phyloP scores from a whole-genome alignment of 2,329 filamentous ascomycete genomes.

The Calonectria crousiana region DNA sequence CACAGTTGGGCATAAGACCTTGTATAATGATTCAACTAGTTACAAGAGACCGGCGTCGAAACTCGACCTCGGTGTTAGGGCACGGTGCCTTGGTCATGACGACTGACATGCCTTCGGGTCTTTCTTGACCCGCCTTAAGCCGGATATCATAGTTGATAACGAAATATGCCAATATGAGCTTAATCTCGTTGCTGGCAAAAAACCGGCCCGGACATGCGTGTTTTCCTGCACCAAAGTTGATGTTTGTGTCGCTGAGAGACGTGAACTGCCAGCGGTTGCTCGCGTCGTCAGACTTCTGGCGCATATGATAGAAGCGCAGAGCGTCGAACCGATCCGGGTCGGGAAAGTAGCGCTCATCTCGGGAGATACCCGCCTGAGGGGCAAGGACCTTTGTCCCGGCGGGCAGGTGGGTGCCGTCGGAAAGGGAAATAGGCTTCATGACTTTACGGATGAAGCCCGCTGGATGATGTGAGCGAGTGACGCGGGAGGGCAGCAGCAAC shows the following conservation, averaged over 20 bases:
- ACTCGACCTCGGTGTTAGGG: slow-evolving; percentile 56
- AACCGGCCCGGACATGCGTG: slow-evolving; percentile 63
- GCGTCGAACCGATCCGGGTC: slow-evolving; percentile 60
- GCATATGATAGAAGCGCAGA: slow-evolving; percentile 61
- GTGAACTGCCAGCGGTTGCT: slow-evolving; percentile 58
- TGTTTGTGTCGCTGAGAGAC: slow-evolving; percentile 55
- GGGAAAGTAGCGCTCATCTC: slow-evolving; percentile 55
- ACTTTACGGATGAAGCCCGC: slow-evolving; percentile 61
- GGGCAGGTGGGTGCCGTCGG: slow-evolving; percentile 58
- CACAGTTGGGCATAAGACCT: neutral
- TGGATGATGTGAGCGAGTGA: slow-evolving; percentile 39
- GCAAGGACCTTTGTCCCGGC: slow-evolving; percentile 57
- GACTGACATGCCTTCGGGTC: slow-evolving; percentile 54
- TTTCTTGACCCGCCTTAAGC: slow-evolving; percentile 52
- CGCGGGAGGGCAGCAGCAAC: neutral
- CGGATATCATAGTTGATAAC: slow-evolving; percentile 58
- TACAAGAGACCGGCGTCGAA: slow-evolving; percentile 48
- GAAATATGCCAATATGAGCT: slow-evolving; percentile 57
- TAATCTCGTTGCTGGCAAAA: slow-evolving; percentile 60
- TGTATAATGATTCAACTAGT: slow-evolving; percentile 13
- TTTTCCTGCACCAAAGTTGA: slow-evolving; percentile 61
- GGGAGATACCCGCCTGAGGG: slow-evolving; percentile 55
- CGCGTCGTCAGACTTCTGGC: slow-evolving; percentile 52
- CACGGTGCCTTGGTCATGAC: slow-evolving; percentile 56
- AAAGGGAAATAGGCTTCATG: slow-evolving; percentile 58